A percentile compares a stretch with the other conserved stretches of the same genome.
These are phyloP conservation scores for Petasospora rhodanensis DNA, from an alignment of 1,139 yeast genomes.

Conservation along the genomic window DNA sequence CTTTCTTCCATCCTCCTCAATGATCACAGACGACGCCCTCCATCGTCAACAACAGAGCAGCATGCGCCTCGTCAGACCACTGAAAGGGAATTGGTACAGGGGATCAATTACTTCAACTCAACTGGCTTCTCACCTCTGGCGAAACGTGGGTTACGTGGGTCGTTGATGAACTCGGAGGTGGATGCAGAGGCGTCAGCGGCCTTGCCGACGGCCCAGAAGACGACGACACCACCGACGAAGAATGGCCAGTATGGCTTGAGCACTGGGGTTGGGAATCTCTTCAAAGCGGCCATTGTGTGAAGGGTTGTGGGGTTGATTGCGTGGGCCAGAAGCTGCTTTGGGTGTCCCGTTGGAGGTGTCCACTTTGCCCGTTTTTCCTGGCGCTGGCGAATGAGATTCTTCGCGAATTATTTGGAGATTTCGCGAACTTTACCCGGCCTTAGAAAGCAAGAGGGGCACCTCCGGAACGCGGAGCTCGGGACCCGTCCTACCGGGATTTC, in stretches of 20 bases:
- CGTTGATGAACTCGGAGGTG: conserved; percentile 63
- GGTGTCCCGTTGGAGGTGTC: neutral
- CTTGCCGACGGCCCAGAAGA: conserved; percentile 54
- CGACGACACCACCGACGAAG: conserved; percentile 55
- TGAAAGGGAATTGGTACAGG: neutral
- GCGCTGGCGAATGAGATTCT: neutral
- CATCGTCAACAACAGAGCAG: conserved; percentile 5
- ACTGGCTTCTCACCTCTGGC: conserved; percentile 47
- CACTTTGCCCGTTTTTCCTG: neutral
- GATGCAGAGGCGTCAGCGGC: conserved; percentile 51
- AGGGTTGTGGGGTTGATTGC: neutral
- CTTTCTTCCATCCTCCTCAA: no score
- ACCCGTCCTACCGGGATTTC: no score
- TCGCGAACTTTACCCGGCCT: no score
- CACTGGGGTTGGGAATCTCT: conserved; percentile 46
- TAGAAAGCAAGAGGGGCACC: no score
- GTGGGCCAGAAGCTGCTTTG: neutral
- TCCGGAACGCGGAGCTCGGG: no score
- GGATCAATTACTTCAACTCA: conserved; percentile 25
- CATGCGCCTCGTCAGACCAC: no score
- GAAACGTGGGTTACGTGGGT: conserved; percentile 77
- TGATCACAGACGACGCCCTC: no score
- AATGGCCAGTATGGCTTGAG: conserved; percentile 67
- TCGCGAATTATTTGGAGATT: neutral
- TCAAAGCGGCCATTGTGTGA: conserved; percentile 28